A percentile compares a stretch with the other conserved stretches of the same genome.
phyloP scores from a whole-genome alignment of 768 basidiomycete species.

The Mycena rebaudengoi region DNA sequence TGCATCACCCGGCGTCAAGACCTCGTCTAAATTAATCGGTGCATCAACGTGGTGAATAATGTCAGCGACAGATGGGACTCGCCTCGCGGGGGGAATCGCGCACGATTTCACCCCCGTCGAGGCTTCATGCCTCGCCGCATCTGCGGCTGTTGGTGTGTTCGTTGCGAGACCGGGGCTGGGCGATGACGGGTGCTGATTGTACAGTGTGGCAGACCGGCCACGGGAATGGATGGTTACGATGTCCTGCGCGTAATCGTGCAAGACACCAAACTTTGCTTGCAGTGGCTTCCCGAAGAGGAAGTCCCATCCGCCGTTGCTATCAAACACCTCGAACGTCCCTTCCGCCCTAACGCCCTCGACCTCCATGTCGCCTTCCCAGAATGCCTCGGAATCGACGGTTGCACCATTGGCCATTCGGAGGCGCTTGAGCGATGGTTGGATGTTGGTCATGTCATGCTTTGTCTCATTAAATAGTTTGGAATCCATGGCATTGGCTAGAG shows the following conservation, averaged over 20 bases:
- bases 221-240: not conserved
- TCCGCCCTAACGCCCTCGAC: slow-evolving; percentile 7
- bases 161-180: not conserved
- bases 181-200: not conserved
- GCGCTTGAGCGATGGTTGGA: no score
- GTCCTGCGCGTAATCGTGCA: slow-evolving; percentile 21
- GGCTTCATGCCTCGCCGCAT: not conserved
- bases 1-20: not conserved
- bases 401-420: slow-evolving; percentile 43
- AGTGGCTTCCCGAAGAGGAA: slow-evolving; percentile 28
- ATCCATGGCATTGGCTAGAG: no score
- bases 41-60: not conserved
- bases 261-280: slow-evolving; percentile 7
- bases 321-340: slow-evolving; percentile 32
- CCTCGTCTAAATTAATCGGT: not conserved
- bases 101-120: not conserved
- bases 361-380: slow-evolving; percentile 29
- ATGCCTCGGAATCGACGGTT: slow-evolving; percentile 24
- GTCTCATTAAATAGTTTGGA: no score
- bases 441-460: no score
- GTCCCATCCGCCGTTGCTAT: slow-evolving; percentile 23
- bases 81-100: not conserved
- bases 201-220: not conserved
- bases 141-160: not conserved
- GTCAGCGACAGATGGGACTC: not conserved